Evolutionary conservation across 2,329 filamentous ascomycete genomes (phyloP).

Genomic region (Fusarium nodosum): DNA sequence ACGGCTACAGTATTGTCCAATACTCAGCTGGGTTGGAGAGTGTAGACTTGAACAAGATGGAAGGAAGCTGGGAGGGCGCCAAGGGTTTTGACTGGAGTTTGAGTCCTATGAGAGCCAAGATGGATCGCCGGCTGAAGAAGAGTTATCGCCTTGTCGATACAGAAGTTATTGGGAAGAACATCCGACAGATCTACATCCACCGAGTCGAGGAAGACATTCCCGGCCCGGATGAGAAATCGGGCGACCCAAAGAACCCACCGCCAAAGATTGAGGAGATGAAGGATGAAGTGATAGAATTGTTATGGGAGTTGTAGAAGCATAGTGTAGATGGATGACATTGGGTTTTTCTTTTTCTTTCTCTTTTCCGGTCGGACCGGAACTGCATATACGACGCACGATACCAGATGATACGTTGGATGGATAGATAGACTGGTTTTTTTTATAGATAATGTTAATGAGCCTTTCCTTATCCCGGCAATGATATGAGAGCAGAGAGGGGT

Average conservation of each 20-base stretch:
- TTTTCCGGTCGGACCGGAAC: constrained; percentile 16
- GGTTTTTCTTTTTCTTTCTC: background rate
- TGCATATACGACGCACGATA: constrained; percentile 47
- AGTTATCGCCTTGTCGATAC: constrained; percentile 64
- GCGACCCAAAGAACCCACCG: constrained; percentile 11
- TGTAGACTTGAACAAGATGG: constrained; percentile 62
- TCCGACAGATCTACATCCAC: constrained; percentile 70
- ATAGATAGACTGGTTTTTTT: constrained; percentile 28
- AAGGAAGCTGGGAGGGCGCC: constrained; percentile 67
- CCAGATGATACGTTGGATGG: constrained; percentile 40
- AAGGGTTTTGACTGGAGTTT: constrained; percentile 66
- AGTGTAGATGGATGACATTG: constrained; percentile 6
- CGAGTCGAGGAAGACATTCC: constrained; percentile 54
- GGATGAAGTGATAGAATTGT: constrained; percentile 64
- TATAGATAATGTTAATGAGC: constrained; percentile 47
- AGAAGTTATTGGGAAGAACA: constrained; percentile 57
- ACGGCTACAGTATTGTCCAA: constrained; percentile 69
- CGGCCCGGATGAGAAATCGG: constrained; percentile 54
- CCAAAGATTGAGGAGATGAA: constrained; percentile 43
- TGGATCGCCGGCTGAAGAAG: constrained; percentile 61
- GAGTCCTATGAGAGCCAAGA: constrained; percentile 62
- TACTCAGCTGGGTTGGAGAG: constrained; percentile 59
- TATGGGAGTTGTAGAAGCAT: constrained; percentile 57
- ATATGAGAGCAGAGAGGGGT: constrained; percentile 23
- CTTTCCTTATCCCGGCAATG: constrained; percentile 37